phyloP scores from a whole-genome alignment of 805 yeast species.

The Nakazawaea ambrosiae region DNA sequence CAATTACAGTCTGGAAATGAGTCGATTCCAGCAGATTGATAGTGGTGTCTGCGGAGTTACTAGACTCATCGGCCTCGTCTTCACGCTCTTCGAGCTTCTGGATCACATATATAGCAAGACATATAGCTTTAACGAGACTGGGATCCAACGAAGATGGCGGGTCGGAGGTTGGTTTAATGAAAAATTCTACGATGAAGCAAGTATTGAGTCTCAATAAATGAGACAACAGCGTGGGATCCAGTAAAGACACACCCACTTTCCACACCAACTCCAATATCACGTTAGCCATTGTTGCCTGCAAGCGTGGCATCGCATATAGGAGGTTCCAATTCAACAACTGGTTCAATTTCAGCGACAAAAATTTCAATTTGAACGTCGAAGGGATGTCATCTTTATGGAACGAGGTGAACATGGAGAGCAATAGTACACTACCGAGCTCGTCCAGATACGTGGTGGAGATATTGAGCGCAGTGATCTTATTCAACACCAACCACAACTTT shows the following conservation, averaged over 20 bases:
- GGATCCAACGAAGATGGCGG: no score
- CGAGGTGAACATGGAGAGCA: constrained; percentile 16
- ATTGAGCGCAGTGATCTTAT: background rate
- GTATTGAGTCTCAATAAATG: no score
- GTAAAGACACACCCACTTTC: background rate
- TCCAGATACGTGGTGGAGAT: constrained; percentile 17
- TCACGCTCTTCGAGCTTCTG: no score
- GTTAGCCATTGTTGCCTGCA: constrained; percentile 21
- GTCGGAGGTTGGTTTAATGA: no score
- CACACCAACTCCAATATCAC: constrained; percentile 19
- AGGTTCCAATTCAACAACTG: constrained; percentile 23
- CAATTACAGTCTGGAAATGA: background rate
- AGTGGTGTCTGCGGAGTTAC: no score
- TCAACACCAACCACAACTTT: constrained; percentile 24
- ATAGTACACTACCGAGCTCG: constrained; percentile 19
- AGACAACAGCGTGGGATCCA: no score
- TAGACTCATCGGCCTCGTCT: no score
- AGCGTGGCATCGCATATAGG: constrained; percentile 14
- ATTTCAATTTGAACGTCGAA: constrained; percentile 14
- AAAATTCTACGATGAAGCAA: no score
- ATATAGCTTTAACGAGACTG: background rate
- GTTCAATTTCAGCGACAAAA: constrained; percentile 16
- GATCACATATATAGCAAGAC: background rate
- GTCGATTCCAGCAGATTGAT: background rate
- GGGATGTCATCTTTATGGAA: constrained; percentile 15